Conservation (phyloP, 192 early-diverging fungal species). For the Umbelopsis sp. region DNA sequence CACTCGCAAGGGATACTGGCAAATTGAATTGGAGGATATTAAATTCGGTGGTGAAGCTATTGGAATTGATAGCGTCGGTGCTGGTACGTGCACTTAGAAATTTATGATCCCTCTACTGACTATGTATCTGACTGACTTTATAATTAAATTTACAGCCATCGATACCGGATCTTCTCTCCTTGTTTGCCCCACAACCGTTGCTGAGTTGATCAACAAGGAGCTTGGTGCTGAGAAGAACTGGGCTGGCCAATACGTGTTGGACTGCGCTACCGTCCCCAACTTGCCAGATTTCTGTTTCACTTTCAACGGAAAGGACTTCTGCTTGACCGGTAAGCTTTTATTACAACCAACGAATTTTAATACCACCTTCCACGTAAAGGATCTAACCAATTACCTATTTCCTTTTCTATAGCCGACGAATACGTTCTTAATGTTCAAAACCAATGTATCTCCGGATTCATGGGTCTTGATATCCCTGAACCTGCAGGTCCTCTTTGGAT, state of each 20-base stretch:
- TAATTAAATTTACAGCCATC: constrained; percentile 57
- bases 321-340: constrained; percentile 42
- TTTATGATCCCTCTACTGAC: neutral
- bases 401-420: constrained; percentile 55
- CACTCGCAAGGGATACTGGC: constrained; percentile 95
- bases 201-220: constrained; percentile 86
- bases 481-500: constrained; percentile 36
- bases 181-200: constrained; percentile 74
- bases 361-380: no score
- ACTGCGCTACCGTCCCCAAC: constrained; percentile 77
- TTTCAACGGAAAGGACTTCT: constrained; percentile 59
- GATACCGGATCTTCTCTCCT: constrained; percentile 92
- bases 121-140: neutral
- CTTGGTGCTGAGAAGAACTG: constrained; percentile 94
- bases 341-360: neutral
- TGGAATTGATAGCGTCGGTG: constrained; percentile 63
- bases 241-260: constrained; percentile 80
- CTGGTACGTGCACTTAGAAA: constrained; percentile 24
- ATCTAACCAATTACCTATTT: neutral
- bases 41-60: constrained; percentile 77
- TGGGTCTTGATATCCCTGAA: constrained; percentile 88
- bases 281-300: constrained; percentile 77
- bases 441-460: constrained; percentile 80
- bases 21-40: constrained; percentile 85
- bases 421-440: constrained; percentile 68